Percentiles rank a stretch among this genome's conserved stretches.
Conservation (phyloP, 352 stramenopile genomes). For the Phytophthora capsici region DNA sequence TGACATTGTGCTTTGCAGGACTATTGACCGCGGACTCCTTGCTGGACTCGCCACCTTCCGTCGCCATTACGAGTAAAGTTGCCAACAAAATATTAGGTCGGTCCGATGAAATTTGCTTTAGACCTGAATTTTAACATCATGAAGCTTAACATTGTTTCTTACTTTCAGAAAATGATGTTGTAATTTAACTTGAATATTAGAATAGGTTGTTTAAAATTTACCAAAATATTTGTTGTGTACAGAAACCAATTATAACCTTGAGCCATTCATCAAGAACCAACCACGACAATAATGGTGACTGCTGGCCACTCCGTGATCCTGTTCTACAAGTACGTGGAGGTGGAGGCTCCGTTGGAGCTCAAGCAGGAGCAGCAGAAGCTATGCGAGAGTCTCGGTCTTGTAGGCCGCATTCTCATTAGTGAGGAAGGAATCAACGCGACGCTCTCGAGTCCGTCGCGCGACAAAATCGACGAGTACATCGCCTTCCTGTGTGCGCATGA, state of each 20-base stretch:
- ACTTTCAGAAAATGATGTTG: too few species aligned
- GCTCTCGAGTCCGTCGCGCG: slow-evolving; percentile 53
- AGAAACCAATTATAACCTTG: too few species aligned
- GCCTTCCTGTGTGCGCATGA: slow-evolving; percentile 56
- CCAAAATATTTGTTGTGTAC: too few species aligned
- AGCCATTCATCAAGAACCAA: slow-evolving; percentile 24
- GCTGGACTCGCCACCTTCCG: slow-evolving; percentile 11
- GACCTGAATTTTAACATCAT: too few species aligned
- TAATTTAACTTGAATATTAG: too few species aligned
- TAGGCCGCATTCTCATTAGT: slow-evolving; percentile 77
- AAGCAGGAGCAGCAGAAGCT: slow-evolving; percentile 60
- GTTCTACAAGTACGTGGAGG: slow-evolving; percentile 82
- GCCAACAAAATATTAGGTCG: too few species aligned
- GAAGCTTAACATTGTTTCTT: too few species aligned
- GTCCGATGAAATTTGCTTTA: too few species aligned
- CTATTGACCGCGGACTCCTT: slow-evolving; percentile 18
- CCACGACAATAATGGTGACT: slow-evolving; percentile 26
- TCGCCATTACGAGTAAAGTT: slow-evolving; percentile 16
- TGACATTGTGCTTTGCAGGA: slow-evolving; percentile 23
- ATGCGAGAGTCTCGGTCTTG: slow-evolving; percentile 59
- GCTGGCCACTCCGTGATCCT: slow-evolving; percentile 63
- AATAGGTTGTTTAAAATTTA: too few species aligned
- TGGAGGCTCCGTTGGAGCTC: slow-evolving; percentile 41
- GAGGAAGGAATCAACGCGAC: slow-evolving; percentile 89
- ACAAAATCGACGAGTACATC: slow-evolving; percentile 72